Evolutionary conservation across 768 basidiomycete genomes (phyloP).

Genomic region (Royoungia palumana): DNA sequence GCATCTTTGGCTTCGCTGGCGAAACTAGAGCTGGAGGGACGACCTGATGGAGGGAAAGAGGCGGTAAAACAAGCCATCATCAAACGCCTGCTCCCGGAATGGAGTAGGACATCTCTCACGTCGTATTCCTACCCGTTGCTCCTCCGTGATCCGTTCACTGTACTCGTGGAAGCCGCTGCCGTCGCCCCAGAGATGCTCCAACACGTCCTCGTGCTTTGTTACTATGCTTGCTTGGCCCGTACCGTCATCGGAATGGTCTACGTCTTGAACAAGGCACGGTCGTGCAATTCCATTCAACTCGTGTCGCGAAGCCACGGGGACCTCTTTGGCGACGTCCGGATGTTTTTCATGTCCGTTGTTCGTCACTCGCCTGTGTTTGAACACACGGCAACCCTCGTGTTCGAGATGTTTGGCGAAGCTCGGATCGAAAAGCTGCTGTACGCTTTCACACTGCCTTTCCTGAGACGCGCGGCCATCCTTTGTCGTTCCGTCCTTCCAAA

Average conservation of each 20-base stretch:
- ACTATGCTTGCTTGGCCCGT: conserved; percentile 87
- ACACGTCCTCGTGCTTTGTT: conserved; percentile 83
- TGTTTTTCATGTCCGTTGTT: conserved; percentile 90
- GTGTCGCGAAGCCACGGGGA: conserved; percentile 55
- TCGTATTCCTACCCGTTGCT: conserved; percentile 84
- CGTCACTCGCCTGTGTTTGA: conserved; percentile 87
- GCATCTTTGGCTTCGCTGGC: conserved; percentile 65
- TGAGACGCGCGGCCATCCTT: conserved; percentile 83
- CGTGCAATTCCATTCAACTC: conserved; percentile 44
- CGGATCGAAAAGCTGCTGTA: conserved; percentile 85
- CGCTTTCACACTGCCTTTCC: conserved; percentile 86
- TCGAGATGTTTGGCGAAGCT: conserved; percentile 78
- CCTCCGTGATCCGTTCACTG: conserved; percentile 84
- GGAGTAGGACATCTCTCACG: conserved; percentile 82
- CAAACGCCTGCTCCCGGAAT: conserved; percentile 86
- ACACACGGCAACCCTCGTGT: conserved; percentile 75
- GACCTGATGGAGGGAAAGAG: conserved; percentile 72
- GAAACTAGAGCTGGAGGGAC: conserved; percentile 62
- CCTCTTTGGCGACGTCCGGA: conserved; percentile 79
- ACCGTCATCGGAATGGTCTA: conserved; percentile 85
- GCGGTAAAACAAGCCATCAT: conserved; percentile 82
- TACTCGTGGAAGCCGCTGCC: conserved; percentile 87
- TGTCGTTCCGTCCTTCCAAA: conserved; percentile 70
- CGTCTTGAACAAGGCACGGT: conserved; percentile 69
- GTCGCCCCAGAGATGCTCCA: conserved; percentile 87